These are phyloP conservation scores for Aspergillus carbonarius DNA, from an alignment of 2,329 filamentous ascomycete genomes.

Conservation along the genomic window DNA sequence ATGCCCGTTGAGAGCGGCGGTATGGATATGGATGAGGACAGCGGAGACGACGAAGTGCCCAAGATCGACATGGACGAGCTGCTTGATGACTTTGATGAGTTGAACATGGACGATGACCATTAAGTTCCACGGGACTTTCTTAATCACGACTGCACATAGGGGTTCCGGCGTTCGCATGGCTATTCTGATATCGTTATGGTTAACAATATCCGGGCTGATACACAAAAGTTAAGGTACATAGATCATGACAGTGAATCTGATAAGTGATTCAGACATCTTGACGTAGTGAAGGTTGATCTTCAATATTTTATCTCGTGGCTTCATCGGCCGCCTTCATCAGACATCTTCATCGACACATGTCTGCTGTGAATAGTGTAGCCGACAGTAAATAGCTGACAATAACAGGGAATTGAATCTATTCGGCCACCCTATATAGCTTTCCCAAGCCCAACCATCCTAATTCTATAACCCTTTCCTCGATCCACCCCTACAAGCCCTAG, in stretches of 20 bases:
- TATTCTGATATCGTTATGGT: slow-evolving; percentile 1
- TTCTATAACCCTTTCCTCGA: too few species aligned
- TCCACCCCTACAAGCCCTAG: too few species aligned
- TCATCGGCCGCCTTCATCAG: too few species aligned
- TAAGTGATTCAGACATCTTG: neutral
- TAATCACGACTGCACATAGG: neutral
- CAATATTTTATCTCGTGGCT: neutral
- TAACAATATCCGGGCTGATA: slow-evolving; percentile 1
- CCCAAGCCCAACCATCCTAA: too few species aligned
- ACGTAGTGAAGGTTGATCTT: neutral
- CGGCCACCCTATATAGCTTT: too few species aligned
- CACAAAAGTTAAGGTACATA: neutral
- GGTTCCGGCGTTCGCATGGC: neutral
- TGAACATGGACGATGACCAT: slow-evolving; percentile 55
- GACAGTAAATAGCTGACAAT: neutral
- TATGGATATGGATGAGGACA: slow-evolving; percentile 59
- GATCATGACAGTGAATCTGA: neutral
- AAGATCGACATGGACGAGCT: slow-evolving; percentile 76
- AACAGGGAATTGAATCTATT: too few species aligned
- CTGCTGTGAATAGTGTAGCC: neutral
- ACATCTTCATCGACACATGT: neutral
- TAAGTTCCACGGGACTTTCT: neutral
- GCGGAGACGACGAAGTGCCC: slow-evolving; percentile 62
- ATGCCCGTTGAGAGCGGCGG: slow-evolving; percentile 40
- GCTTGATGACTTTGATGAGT: slow-evolving; percentile 89